A percentile compares a stretch with the other conserved stretches of the same genome.
phyloP scores from a whole-genome alignment of 371 early-diverging fungal species.

The Apophysomyces trapeziformis region DNA sequence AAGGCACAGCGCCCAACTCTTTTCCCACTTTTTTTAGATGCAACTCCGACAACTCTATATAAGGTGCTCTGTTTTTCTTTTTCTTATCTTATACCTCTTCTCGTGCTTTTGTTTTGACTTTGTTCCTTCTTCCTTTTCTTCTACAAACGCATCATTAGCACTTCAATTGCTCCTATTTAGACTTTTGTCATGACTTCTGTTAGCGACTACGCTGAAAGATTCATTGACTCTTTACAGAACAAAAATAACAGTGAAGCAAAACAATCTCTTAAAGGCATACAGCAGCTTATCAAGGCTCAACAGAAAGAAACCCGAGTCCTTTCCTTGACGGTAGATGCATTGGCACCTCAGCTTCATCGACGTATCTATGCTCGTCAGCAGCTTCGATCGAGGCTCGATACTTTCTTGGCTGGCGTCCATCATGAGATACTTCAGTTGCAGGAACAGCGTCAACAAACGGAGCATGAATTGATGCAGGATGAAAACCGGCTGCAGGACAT shows the following conservation, averaged over 20 bases:
- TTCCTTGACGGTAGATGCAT: constrained; percentile 14
- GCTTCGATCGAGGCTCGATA: constrained; percentile 10
- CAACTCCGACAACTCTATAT: constrained; percentile 2
- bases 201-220: background rate
- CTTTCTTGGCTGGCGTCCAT: constrained; percentile 13
- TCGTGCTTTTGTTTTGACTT: too few relatives aligned
- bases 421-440: constrained; percentile 19
- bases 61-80: background rate
- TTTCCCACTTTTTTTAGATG: background rate
- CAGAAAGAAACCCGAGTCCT: constrained; percentile 20
- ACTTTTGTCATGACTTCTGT: background rate
- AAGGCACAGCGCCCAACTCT: too few relatives aligned
- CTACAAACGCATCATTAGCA: background rate
- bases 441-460: constrained; percentile 21
- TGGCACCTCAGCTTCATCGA: constrained; percentile 19
- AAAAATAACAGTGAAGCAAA: background rate
- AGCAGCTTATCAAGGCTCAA: constrained; percentile 18
- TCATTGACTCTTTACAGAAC: background rate
- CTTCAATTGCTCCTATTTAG: background rate
- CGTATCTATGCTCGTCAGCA: constrained; percentile 18
- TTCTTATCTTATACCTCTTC: too few relatives aligned
- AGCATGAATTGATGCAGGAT: constrained; percentile 7
- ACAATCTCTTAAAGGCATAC: constrained; percentile 12
- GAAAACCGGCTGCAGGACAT: constrained; percentile 13
- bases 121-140: background rate